Percentiles rank a stretch among this genome's conserved stretches.
Conservation (phyloP, 257 asterid genomes). For the Marsdenia floribunda region DNA sequence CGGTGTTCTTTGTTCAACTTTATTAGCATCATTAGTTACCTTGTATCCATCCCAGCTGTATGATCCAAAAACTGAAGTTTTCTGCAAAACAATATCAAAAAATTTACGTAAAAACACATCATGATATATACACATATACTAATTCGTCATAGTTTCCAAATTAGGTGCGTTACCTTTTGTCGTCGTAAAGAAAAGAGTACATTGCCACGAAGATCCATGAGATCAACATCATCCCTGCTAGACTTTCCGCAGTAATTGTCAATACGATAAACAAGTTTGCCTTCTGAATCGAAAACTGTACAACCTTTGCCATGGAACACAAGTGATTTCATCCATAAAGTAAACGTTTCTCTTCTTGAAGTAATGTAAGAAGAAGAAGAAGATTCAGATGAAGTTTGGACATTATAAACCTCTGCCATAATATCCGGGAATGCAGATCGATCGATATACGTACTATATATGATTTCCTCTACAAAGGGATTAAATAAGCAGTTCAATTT, state of each 20-base stretch:
- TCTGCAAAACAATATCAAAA: constrained; percentile 30
- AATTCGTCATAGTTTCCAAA: no score
- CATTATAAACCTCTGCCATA: constrained; percentile 48
- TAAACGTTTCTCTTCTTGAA: constrained; percentile 39
- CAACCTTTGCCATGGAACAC: constrained; percentile 59
- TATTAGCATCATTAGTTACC: constrained; percentile 25
- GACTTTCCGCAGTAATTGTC: constrained; percentile 45
- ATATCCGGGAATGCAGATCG: no score
- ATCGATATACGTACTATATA: no score
- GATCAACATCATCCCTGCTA: constrained; percentile 42
- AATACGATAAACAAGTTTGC: constrained; percentile 46
- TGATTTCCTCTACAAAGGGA: neutral
- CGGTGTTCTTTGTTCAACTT: constrained; percentile 15
- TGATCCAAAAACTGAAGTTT: constrained; percentile 26
- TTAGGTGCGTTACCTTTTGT: constrained; percentile 54
- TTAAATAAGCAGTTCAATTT: neutral
- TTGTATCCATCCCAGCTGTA: constrained; percentile 47
- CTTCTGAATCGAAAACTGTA: constrained; percentile 46
- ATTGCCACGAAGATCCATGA: constrained; percentile 49
- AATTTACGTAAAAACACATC: no score
- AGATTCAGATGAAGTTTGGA: constrained; percentile 20
- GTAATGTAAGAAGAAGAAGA: constrained; percentile 20
- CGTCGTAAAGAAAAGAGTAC: constrained; percentile 40
- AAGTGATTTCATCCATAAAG: constrained; percentile 73
- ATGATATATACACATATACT: no score